Conservation (phyloP, 192 early-diverging fungal genomes). For the Linnemannia hyalina region DNA sequence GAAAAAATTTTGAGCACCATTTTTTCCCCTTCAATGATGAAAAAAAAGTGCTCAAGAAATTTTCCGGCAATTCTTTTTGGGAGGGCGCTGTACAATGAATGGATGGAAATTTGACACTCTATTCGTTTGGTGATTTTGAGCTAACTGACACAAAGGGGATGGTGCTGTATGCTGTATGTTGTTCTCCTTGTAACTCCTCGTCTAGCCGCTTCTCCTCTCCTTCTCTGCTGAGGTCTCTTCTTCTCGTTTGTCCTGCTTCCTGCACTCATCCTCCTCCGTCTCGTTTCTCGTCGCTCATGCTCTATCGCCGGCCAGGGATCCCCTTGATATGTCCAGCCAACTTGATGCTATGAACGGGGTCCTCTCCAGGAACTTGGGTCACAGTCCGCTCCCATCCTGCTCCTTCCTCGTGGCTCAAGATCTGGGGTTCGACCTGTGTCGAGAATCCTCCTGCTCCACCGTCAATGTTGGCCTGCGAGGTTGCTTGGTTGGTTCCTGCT, state of each 20-base stretch:
- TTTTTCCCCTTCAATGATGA: no score
- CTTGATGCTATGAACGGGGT: conserved; percentile 38
- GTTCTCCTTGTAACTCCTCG: no score
- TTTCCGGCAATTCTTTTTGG: no score
- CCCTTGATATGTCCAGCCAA: conserved; percentile 50
- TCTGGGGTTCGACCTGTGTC: not conserved
- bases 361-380: conserved; percentile 6
- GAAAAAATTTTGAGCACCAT: no score
- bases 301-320: conserved; percentile 21
- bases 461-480: not conserved
- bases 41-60: no score
- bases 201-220: not conserved
- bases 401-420: not conserved
- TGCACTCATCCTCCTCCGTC: not conserved
- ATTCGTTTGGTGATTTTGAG: no score
- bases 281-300: not conserved
- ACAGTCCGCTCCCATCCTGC: not conserved
- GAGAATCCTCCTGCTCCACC: not conserved
- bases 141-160: no score
- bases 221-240: not conserved
- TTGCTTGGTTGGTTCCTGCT: not conserved
- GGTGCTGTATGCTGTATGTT: no score
- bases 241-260: not conserved
- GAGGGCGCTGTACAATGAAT: no score
- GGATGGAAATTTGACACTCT: no score